These are phyloP conservation scores for Talaromyces funiculosus DNA, from an alignment of 2,329 filamentous ascomycete genomes.

Conservation along the genomic window DNA sequence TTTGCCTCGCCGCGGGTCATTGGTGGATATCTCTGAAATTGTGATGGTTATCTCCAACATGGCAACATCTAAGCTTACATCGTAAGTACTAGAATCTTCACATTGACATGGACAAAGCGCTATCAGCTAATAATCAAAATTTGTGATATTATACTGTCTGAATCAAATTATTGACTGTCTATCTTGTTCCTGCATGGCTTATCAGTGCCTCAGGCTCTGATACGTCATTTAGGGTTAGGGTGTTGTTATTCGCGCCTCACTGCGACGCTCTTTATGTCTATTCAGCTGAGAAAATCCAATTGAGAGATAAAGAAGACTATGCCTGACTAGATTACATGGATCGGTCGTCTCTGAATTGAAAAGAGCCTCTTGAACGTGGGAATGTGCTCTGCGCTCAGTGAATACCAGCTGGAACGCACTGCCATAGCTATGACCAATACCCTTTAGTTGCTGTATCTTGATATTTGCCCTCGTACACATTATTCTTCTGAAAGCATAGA, in stretches of 20 bases:
- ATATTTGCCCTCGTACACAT: background rate
- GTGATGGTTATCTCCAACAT: background rate
- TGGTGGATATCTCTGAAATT: background rate
- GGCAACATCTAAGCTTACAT: background rate
- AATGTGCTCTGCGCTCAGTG: no score
- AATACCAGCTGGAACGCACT: no score
- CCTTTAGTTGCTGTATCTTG: no score
- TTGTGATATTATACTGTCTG: background rate
- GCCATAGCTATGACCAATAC: no score
- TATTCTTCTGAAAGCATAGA: background rate
- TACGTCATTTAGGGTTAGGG: background rate
- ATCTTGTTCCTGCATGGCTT: background rate
- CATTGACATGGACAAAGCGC: background rate
- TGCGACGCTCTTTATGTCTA: background rate
- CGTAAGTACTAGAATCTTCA: background rate
- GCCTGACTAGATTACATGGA: no score
- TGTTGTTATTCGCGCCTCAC: background rate
- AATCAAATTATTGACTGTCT: background rate
- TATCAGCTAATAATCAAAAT: background rate
- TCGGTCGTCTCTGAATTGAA: no score
- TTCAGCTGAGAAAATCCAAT: no score
- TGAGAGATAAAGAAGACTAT: no score
- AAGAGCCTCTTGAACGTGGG: no score
- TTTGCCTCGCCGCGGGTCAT: background rate
- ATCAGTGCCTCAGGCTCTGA: background rate